Percentiles rank a stretch among this genome's conserved stretches.
These are phyloP conservation scores for Diophrys appendiculata DNA, from an alignment of 73 alveolate genomes.

Conservation along the genomic window DNA sequence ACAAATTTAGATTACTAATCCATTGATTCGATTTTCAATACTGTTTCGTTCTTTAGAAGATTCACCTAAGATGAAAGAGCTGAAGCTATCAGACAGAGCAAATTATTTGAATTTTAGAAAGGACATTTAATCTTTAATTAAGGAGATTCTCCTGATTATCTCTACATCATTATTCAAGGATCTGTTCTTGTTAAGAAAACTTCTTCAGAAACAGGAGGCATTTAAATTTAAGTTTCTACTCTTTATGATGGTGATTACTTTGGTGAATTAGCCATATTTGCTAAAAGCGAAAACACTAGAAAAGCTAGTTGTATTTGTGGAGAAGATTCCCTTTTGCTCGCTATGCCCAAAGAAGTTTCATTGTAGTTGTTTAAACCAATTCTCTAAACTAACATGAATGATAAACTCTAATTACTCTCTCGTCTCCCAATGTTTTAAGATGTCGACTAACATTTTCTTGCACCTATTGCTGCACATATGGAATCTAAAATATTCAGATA, in stretches of 20 bases:
- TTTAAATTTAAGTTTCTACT: conserved; percentile 2
- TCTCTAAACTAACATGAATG: no score
- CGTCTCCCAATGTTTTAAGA: no score
- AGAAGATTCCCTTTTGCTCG: conserved; percentile 1
- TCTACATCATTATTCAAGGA: conserved; percentile 28
- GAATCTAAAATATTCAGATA: conserved; percentile 16
- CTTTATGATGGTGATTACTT: conserved; percentile 36
- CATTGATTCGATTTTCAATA: no score
- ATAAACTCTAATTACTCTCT: no score
- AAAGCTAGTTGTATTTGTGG: conserved; percentile 11
- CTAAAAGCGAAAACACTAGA: conserved; percentile 3
- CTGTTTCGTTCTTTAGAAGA: no score
- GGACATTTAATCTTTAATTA: conserved; percentile 8
- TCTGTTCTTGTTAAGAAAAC: neutral
- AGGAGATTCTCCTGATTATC: conserved; percentile 12
- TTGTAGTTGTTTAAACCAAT: no score
- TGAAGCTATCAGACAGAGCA: no score
- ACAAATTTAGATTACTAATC: no score
- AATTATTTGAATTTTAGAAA: no score
- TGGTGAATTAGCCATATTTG: conserved; percentile 29
- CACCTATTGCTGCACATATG: conserved; percentile 49
- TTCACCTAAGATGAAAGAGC: no score
- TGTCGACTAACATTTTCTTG: conserved; percentile 43
- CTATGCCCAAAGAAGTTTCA: conserved; percentile 1
- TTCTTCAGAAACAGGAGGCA: neutral